phyloP scores from a whole-genome alignment of 192 early-diverging fungal species.

The Entomortierella beljakovae region DNA sequence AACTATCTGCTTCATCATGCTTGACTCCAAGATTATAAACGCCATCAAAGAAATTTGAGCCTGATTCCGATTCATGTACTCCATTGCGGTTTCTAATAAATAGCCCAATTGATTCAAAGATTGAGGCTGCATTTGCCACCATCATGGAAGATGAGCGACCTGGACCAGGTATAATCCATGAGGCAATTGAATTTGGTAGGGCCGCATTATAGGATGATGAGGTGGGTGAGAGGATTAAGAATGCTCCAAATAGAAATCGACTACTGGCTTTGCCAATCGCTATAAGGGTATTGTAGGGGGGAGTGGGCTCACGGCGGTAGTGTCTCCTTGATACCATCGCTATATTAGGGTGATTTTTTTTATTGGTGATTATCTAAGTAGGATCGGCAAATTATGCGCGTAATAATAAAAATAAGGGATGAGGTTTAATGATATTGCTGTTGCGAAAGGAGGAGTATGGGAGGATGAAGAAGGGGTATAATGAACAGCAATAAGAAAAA shows the following conservation, averaged over 20 bases:
- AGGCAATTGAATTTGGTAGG: not conserved
- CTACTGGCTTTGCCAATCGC: conserved; percentile 12
- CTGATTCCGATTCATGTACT: not conserved
- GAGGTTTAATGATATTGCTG: too few relatives aligned
- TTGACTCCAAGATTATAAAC: conserved; percentile 7
- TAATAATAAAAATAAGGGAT: too few relatives aligned
- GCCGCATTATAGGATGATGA: not conserved
- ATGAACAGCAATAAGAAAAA: too few relatives aligned
- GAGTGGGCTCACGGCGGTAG: not conserved
- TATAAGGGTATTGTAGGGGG: conserved; percentile 1
- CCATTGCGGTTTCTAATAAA: conserved; percentile 5
- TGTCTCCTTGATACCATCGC: not conserved
- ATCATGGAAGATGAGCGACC: not conserved
- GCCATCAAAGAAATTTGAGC: conserved; percentile 1
- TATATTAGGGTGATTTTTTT: not conserved
- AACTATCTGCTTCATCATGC: not conserved
- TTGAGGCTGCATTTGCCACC: conserved; percentile 17
- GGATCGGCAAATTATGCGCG: too few relatives aligned
- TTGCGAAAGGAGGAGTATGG: too few relatives aligned
- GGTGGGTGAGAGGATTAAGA: conserved; percentile 18
- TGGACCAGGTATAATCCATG: conserved; percentile 1
- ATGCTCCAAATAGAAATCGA: conserved; percentile 20
- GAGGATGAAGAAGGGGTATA: too few relatives aligned
- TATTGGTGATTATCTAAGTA: too few relatives aligned
- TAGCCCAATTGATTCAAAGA: conserved; percentile 23